Evolutionary conservation across 345 rosid species (phyloP).

Genomic region (Turritis glabra): DNA sequence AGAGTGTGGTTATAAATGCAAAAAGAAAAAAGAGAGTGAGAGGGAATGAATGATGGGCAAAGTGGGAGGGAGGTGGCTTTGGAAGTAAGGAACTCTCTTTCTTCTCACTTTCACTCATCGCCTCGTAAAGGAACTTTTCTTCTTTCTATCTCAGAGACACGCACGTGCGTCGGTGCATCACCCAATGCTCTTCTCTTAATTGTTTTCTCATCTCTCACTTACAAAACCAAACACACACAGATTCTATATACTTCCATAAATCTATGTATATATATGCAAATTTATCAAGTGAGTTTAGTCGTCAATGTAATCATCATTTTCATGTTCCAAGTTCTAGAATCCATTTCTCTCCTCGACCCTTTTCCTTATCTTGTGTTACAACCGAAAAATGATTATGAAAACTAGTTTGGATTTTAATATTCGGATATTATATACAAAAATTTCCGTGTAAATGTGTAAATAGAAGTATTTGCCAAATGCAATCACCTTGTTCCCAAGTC

Average conservation of each 20-base stretch:
- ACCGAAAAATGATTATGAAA: neutral
- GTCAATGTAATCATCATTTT: conserved; percentile 5
- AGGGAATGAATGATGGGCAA: conserved; percentile 23
- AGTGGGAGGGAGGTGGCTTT: conserved; percentile 39
- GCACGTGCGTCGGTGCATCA: conserved; percentile 62
- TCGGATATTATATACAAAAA: neutral
- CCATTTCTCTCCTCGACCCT: neutral
- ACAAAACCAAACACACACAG: conserved; percentile 8
- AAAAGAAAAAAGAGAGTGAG: neutral
- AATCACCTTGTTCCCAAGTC: conserved; percentile 44
- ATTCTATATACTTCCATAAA: neutral
- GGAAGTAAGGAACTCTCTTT: conserved; percentile 38
- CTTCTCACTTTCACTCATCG: conserved; percentile 35
- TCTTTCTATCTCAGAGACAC: conserved; percentile 6
- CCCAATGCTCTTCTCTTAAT: conserved; percentile 51
- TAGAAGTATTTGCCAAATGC: conserved; percentile 41
- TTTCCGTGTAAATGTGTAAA: conserved; percentile 2
- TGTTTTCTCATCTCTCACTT: conserved; percentile 8
- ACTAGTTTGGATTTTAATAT: neutral
- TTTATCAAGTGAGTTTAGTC: conserved; percentile 1
- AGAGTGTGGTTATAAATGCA: conserved; percentile 11
- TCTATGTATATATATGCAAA: neutral
- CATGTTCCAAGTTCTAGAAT: neutral
- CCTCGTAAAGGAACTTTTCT: conserved; percentile 69
- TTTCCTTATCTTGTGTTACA: neutral